Base-by-base conservation (phyloP, 768 basidiomycete genomes). In the Glaciozyma antarctica region DNA sequence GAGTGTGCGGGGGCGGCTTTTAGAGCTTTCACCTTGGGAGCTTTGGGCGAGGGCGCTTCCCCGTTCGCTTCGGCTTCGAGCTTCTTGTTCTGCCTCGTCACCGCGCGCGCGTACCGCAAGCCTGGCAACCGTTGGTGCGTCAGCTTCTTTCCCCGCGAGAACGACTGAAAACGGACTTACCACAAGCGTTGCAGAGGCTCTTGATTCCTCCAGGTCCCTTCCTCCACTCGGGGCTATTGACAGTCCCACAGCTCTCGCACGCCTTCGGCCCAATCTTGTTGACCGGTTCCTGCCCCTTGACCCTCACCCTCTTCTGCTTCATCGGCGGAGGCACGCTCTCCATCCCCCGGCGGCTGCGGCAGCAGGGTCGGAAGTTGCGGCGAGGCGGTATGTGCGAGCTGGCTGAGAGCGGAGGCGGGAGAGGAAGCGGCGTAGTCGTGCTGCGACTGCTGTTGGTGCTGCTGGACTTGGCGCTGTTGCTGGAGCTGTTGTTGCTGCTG, bases 131-230 rank as follows among this genome's bases (percentile, higher is more conserved):
- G 26, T 32, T 4, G 17, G 19, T 26, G 15, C n/a, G 21, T 58
- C 22, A 58, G 55, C 51, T 52, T 19, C 51, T 34, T 2, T 17
- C 10, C 9, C 5, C 55, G 9, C 38, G 12, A 26, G 12, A 16
- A 45, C 9, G 28, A 28, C 8, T 24, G 16, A 5, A 10, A 13
- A 9, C 12, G 24, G 26, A 60, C 64, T 26, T 26, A 65, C 70
- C 71, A 53, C 71, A 71, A 13, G 71, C 71, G 52, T 71, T 71
- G 60, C 71, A 71, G 26, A 71, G 54, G 10, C 68, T 69, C 58
- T 69, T 69, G 54, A 59, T 52, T 13, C 71, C 71, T 2, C 45
- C 43, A 9, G 71, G 71, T 15, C 71, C 71, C 58, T 71, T 72
- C 45, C 73, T 38, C 73, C 73, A 73, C 58, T 73, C 73, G 22